Conservation (phyloP, 2,329 filamentous ascomycete species). For the Fusarium buharicum region DNA sequence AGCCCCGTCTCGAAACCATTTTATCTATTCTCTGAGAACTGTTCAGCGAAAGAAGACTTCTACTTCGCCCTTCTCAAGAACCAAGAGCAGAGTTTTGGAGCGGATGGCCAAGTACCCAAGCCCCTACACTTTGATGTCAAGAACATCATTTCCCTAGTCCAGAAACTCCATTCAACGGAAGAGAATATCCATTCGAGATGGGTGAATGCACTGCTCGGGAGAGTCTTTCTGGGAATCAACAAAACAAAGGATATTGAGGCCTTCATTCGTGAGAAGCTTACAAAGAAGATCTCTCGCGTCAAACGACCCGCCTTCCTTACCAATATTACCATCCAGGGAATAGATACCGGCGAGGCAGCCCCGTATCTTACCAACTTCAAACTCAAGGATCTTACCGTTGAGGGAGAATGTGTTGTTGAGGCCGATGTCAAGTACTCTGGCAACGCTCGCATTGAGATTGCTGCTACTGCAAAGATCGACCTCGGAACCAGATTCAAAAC, state of each 20-base stretch:
- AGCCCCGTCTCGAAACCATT: conserved; percentile 79
- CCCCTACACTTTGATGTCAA: conserved; percentile 83
- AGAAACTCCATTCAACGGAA: conserved; percentile 89
- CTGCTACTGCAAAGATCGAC: conserved; percentile 92
- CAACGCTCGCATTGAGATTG: conserved; percentile 88
- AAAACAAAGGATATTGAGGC: conserved; percentile 84
- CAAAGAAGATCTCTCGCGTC: conserved; percentile 94
- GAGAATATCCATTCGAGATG: conserved; percentile 91
- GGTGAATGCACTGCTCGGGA: conserved; percentile 90
- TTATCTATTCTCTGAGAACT: conserved; percentile 93
- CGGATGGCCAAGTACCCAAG: conserved; percentile 67
- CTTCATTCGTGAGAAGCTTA: conserved; percentile 84
- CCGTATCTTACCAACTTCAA: conserved; percentile 90
- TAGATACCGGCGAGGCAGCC: conserved; percentile 86
- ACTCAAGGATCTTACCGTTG: conserved; percentile 87
- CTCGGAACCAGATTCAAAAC: conserved; percentile 88
- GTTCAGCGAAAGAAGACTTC: conserved; percentile 97
- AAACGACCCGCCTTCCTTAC: conserved; percentile 92
- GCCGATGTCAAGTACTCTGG: conserved; percentile 89
- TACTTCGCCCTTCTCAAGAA: conserved; percentile 92
- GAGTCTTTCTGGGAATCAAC: conserved; percentile 88
- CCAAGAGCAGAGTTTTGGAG: conserved; percentile 74
- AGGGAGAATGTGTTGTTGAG: conserved; percentile 89
- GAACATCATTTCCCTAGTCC: conserved; percentile 89
- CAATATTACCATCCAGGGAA: conserved; percentile 81